Evolutionary conservation across 1,284 basidiomycete genomes (phyloP).

Genomic region (Tylopilus sp.): DNA sequence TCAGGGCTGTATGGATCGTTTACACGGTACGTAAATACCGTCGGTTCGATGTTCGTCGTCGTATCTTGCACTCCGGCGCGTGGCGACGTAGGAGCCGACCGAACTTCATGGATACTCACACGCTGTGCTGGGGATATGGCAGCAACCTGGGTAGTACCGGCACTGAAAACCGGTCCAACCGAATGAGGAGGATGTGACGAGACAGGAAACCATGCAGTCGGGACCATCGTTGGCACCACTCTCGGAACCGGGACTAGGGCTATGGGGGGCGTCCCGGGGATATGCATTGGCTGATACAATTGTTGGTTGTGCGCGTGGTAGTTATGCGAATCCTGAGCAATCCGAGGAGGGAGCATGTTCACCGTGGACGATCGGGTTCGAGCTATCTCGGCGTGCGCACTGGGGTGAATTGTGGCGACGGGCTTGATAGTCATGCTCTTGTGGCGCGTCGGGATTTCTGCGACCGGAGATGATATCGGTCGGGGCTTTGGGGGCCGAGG

Average conservation of each 20-base stretch:
- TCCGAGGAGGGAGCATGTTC: constrained; percentile 25
- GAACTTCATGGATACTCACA: constrained; percentile 5
- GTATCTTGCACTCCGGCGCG: constrained; percentile 39
- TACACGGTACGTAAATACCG: constrained; percentile 25
- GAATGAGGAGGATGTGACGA: constrained; percentile 8
- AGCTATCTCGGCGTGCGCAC: constrained; percentile 22
- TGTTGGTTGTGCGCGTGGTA: constrained; percentile 36
- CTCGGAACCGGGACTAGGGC: constrained; percentile 4
- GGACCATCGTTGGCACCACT: constrained; percentile 2
- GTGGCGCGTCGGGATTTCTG: constrained; percentile 28
- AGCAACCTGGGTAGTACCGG: constrained; percentile 5
- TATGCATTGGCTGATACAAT: constrained; percentile 32
- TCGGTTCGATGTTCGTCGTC: constrained; percentile 39
- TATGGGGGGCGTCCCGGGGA: constrained; percentile 22
- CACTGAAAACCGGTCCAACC: constrained; percentile 13
- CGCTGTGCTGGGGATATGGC: constrained; percentile 11
- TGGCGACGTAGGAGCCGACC: constrained; percentile 37
- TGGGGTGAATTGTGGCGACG: constrained; percentile 16
- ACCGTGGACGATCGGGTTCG: constrained; percentile 31
- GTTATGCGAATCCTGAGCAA: constrained; percentile 33
- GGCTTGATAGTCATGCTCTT: constrained; percentile 33
- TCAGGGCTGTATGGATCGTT: constrained; percentile 10
- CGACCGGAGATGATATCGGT: constrained; percentile 33
- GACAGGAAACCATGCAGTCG: constrained; percentile 20
- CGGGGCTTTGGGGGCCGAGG: constrained; percentile 39